Base-by-base conservation (phyloP, 257 asterid genomes). In the Buddleja alternifolia region DNA sequence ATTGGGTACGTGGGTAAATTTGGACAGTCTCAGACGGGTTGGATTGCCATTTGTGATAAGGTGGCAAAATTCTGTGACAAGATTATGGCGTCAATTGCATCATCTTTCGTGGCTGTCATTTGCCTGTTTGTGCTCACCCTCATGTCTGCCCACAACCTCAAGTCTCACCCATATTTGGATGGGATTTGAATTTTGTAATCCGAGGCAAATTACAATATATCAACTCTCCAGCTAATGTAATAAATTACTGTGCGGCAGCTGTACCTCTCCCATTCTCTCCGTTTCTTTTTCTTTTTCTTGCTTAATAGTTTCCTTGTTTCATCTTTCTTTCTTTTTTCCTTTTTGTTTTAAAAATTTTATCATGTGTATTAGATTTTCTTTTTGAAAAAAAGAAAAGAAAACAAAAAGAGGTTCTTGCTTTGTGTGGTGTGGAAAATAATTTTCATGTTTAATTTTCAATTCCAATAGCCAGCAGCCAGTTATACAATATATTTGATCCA, bases 61-160 rank as follows among this genome's bases (percentile, higher is more conserved):
- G 71, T 75, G 3, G 29, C n/a, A 1, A 71, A 52, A 58, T 85
- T 77, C 73, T 85, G 88, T 15, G 62, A 77, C 66, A 68, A 59
- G 71, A 57, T 45, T 12, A 15, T 39, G 0, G 42, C 25, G 9
- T 74, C 87, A 2, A 60, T 80, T 44, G 76, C 16, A 1, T 15
- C 65, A 1, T 80, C 87, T 0, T 82, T 69, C 63, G 0, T 82
- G 47, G 84, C 85, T 45, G 62, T 75, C 75, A 34, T 68, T 40
- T 66, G 66, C 61, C 44, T 82, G 69, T 9, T 79, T 14, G 21
- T 60, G 10, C 90, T 82, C 12, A 48, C 82, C 0, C 10, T 75
- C 32, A 42, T 82, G 72, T 67, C 82, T 20, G 90, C 80, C 1
- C 32, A 70, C 78, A 84, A 75, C 25, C 84, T 82, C 69, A 77